phyloP scores from a whole-genome alignment of 1,284 basidiomycete species.

The Peniophora sp. region DNA sequence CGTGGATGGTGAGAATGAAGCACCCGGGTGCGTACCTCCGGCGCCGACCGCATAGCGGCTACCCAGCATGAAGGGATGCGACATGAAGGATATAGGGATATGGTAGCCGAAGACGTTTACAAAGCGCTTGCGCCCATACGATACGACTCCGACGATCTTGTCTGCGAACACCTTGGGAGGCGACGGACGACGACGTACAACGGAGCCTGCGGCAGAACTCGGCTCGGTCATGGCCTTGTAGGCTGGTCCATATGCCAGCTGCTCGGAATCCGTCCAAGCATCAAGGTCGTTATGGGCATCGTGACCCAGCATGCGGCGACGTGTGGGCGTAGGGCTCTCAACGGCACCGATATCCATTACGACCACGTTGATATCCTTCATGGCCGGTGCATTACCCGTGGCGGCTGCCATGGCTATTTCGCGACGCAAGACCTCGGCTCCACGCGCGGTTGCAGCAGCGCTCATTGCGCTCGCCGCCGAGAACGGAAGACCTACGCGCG shows the following conservation, averaged over 20 bases:
- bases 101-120: constrained; percentile 34
- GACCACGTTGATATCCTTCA: constrained; percentile 56
- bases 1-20: background rate
- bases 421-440: constrained; percentile 60
- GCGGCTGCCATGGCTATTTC: constrained; percentile 54
- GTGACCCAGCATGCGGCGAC: constrained; percentile 13
- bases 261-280: constrained; percentile 65
- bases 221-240: constrained; percentile 43
- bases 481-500: constrained; percentile 66
- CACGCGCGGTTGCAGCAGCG: constrained; percentile 61
- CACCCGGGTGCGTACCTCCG: constrained; percentile 44
- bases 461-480: constrained; percentile 62
- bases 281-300: constrained; percentile 46
- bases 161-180: constrained; percentile 51
- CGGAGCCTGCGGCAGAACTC: constrained; percentile 16
- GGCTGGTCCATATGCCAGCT: constrained; percentile 58
- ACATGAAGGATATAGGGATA: constrained; percentile 33
- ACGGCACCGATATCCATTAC: constrained; percentile 63
- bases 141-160: constrained; percentile 47
- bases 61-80: constrained; percentile 46
- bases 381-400: constrained; percentile 41
- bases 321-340: constrained; percentile 24
- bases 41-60: constrained; percentile 64
- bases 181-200: constrained; percentile 41
- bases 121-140: constrained; percentile 35